Base-by-base conservation (phyloP, 2,329 filamentous ascomycete species). In the Colletotrichum sp. region DNA sequence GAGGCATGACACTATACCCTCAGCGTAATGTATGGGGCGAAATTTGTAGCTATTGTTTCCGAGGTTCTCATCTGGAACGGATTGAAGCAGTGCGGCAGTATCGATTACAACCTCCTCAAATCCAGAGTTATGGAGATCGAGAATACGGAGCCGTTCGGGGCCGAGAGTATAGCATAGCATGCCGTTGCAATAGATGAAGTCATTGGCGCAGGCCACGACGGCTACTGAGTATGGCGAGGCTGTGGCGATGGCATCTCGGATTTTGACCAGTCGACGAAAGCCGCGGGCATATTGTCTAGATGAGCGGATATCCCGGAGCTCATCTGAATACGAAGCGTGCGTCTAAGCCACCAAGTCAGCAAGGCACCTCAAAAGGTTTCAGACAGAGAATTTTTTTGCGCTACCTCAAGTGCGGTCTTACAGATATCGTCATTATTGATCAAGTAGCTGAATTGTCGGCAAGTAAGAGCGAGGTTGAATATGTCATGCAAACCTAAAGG, bases 161-260 rank as follows among this genome's bases (percentile, higher is more conserved):
- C 88, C 86, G 55, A 87, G 81, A 13, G 90, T 88, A 80, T 95
- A 93, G 78, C 93, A 94, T 18, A 96, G 84, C 13, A 91, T 87
- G 8, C 94, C 93, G 73, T 91, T 88, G 21, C 87, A 85, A 80
- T 94, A 95, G 3, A 92, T 82, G 82, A 93, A 95, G 5, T 87
- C 86, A 28, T 91, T 88, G 5, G 89, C 92, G 68, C 91, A 85
- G 5, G 89, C 93, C 36, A 95, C 80, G 1, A 92, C 85, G 4
- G 89, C 89, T 18, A 90, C 89, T 0, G 90, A 88, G 80, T 91
- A 95, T 0, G 94, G 94, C 36, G 87, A 83, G 7, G 92, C 92
- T 26, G 87, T 88, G 5, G 91, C 87, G 64, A 94, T 85, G 26
- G 94, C 92, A 67, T 89, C 83, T 68, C 89, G 88, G 65, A 92